phyloP scores from a whole-genome alignment of 768 basidiomycete species.

The Leucocoprinus sp. region DNA sequence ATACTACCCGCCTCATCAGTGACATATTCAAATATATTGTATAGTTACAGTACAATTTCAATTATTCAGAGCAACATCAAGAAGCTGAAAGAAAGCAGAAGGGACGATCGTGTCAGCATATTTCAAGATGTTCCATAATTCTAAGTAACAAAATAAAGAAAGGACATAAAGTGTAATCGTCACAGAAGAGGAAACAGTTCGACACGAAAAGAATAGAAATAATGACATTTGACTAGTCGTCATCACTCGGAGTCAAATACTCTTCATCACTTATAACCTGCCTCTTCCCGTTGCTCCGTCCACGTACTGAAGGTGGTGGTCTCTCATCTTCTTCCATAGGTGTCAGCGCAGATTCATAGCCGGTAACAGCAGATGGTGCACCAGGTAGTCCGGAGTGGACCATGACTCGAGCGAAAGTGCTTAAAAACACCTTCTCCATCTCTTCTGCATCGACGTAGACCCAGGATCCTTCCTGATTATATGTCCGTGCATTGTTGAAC shows the following conservation, averaged over 20 bases:
- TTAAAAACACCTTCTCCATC: conserved; percentile 85
- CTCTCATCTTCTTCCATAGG: conserved; percentile 80
- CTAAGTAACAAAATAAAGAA: too few relatives aligned
- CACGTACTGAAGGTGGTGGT: conserved; percentile 37
- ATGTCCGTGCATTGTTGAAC: conserved; percentile 90
- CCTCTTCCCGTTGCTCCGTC: conserved; percentile 55
- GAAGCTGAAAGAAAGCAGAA: too few relatives aligned
- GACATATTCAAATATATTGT: too few relatives aligned
- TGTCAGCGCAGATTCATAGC: conserved; percentile 61
- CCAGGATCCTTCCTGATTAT: conserved; percentile 93
- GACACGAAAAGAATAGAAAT: neutral
- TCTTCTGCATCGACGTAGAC: conserved; percentile 91
- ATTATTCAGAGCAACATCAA: too few relatives aligned
- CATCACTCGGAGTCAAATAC: conserved; percentile 69
- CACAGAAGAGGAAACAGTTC: neutral
- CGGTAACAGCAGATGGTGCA: conserved; percentile 34
- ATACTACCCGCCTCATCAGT: too few relatives aligned
- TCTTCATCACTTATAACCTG: conserved; percentile 70
- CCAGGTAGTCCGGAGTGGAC: conserved; percentile 70
- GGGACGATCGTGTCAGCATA: too few relatives aligned
- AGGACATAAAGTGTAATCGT: neutral
- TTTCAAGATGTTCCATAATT: too few relatives aligned
- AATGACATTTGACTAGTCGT: conserved; percentile 33
- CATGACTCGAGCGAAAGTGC: conserved; percentile 56
- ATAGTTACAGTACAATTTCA: too few relatives aligned